Evolutionary conservation across 1,284 basidiomycete species (phyloP).

Genomic region (Puccinia hordei): DNA sequence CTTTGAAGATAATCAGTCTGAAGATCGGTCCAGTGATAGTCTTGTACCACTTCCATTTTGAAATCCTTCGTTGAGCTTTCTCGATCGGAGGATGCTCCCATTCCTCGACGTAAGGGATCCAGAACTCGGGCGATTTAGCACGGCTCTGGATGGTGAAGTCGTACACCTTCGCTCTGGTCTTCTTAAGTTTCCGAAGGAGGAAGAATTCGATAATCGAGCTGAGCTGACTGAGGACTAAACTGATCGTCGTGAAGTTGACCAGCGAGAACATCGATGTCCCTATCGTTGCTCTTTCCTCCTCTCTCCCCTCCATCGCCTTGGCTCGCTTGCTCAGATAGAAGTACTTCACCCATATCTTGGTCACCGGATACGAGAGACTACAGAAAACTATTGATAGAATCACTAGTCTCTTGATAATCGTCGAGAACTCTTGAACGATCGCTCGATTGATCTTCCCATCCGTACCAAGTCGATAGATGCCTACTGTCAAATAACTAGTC

Average conservation of each 20-base stretch:
- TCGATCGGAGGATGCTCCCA: conserved; percentile 56
- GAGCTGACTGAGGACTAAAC: conserved; percentile 72
- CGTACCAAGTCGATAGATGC: conserved; percentile 71
- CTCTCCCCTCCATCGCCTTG: background rate
- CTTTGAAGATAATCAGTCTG: conserved; percentile 54
- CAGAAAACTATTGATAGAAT: conserved; percentile 12
- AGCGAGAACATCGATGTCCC: background rate
- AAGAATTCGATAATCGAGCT: conserved; percentile 76
- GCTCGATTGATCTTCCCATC: conserved; percentile 69
- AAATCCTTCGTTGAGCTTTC: conserved; percentile 53
- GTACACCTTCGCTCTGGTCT: conserved; percentile 71
- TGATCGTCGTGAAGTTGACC: conserved; percentile 67
- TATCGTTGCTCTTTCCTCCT: background rate
- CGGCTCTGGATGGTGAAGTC: conserved; percentile 76
- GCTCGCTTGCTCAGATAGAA: conserved; percentile 9
- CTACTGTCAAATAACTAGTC: conserved; percentile 73
- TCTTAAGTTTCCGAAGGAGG: conserved; percentile 72
- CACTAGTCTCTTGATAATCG: background rate
- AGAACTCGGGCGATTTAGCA: conserved; percentile 74
- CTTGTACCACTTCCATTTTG: conserved; percentile 52
- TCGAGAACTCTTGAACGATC: conserved; percentile 64
- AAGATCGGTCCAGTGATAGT: conserved; percentile 54
- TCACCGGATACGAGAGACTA: conserved; percentile 28
- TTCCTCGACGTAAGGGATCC: conserved; percentile 57
- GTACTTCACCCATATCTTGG: conserved; percentile 29